Percentiles rank a stretch among this genome's conserved stretches.
These are phyloP conservation scores for Hemerocallis citrina DNA, from an alignment of 106 monocot species.

Conservation along the genomic window DNA sequence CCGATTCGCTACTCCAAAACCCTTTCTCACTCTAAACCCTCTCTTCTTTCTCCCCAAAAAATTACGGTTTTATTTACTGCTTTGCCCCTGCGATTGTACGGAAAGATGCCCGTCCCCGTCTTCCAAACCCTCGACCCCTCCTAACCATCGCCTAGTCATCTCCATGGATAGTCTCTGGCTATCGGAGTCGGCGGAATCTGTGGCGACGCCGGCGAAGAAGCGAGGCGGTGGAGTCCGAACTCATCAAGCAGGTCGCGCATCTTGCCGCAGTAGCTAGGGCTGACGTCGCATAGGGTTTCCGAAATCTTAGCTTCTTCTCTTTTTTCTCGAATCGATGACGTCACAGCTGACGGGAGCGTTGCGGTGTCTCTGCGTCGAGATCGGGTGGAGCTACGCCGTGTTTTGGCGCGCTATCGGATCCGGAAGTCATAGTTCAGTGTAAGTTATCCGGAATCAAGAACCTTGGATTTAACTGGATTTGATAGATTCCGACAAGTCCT, in stretches of 20 bases:
- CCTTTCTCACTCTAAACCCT: background rate
- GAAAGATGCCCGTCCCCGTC: constrained; percentile 17
- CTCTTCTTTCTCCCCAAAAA: background rate
- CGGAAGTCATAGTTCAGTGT: constrained; percentile 33
- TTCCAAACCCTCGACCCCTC: constrained; percentile 4
- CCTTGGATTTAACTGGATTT: constrained; percentile 8
- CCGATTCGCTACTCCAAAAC: too few species aligned
- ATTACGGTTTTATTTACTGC: background rate
- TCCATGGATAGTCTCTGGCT: constrained; percentile 27
- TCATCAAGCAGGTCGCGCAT: constrained; percentile 47
- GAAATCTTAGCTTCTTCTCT: background rate
- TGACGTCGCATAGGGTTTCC: background rate
- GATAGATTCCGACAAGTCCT: too few species aligned
- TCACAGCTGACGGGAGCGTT: constrained; percentile 32
- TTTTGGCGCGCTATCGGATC: constrained; percentile 48
- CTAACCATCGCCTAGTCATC: background rate
- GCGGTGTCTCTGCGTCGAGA: constrained; percentile 56
- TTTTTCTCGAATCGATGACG: constrained; percentile 21
- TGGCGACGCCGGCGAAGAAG: constrained; percentile 20
- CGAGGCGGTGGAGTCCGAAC: constrained; percentile 34
- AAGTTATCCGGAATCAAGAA: constrained; percentile 6
- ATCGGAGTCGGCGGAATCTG: constrained; percentile 13
- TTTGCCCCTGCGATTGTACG: constrained; percentile 5
- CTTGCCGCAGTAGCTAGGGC: constrained; percentile 46
- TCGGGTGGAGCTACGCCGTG: constrained; percentile 89